A percentile compares a stretch with the other conserved stretches of the same genome.
Conservation (phyloP, 2,329 filamentous ascomycete species). For the Metarhizium anisopliae region DNA sequence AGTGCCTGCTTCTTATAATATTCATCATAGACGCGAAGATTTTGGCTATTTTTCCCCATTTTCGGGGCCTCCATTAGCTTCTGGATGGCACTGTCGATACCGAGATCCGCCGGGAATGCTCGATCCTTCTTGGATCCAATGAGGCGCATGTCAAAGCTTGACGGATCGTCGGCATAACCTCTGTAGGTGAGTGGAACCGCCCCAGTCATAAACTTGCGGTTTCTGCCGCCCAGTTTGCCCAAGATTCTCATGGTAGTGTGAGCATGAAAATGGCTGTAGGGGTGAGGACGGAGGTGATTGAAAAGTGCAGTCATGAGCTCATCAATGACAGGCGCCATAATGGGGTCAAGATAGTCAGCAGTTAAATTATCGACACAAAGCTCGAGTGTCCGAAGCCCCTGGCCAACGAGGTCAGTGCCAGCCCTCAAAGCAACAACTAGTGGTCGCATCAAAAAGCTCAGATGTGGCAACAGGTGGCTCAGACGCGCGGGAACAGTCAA, state of each 20-base stretch:
- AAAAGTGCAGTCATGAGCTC: slow-evolving; percentile 97
- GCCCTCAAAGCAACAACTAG: slow-evolving; percentile 91
- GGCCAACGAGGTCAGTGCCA: slow-evolving; percentile 87
- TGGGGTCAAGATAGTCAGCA: slow-evolving; percentile 93
- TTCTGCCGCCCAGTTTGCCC: slow-evolving; percentile 90
- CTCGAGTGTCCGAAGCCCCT: slow-evolving; percentile 86
- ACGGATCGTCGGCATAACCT: slow-evolving; percentile 75
- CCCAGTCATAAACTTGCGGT: slow-evolving; percentile 89
- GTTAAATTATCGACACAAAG: slow-evolving; percentile 97
- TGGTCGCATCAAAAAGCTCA: slow-evolving; percentile 94
- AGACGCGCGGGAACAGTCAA: slow-evolving; percentile 90
- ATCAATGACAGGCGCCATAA: slow-evolving; percentile 98
- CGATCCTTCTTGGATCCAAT: slow-evolving; percentile 84
- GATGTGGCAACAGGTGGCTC: slow-evolving; percentile 87
- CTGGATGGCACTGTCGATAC: slow-evolving; percentile 79
- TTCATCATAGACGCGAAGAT: slow-evolving; percentile 54
- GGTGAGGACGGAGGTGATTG: slow-evolving; percentile 86
- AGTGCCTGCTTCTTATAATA: slow-evolving; percentile 94
- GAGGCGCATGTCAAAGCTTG: slow-evolving; percentile 81
- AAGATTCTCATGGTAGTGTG: slow-evolving; percentile 97
- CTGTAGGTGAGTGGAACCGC: slow-evolving; percentile 78
- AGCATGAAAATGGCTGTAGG: slow-evolving; percentile 94
- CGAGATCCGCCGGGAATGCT: slow-evolving; percentile 77
- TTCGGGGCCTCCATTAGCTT: slow-evolving; percentile 79
- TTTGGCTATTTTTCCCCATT: slow-evolving; percentile 38